These are phyloP conservation scores for Xylaria scruposa DNA, from an alignment of 495 filamentous ascomycete species.

Conservation along the genomic window DNA sequence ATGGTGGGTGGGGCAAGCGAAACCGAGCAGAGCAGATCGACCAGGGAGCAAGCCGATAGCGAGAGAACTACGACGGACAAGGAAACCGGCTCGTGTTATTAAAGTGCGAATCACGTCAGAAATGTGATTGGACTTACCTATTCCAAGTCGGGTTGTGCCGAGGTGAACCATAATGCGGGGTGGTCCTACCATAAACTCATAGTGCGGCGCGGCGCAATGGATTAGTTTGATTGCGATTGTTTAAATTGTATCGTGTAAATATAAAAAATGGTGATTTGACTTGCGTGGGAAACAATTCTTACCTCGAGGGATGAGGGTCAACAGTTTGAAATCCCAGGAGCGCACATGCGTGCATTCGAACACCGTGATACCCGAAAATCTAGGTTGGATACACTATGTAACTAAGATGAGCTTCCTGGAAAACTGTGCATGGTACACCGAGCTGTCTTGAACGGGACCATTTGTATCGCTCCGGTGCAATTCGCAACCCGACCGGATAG, in stretches of 20 bases:
- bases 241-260: neutral
- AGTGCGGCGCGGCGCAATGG: neutral
- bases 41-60: neutral
- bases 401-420: neutral
- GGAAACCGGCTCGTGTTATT: slow-evolving; percentile 11
- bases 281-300: neutral
- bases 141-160: neutral
- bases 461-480: neutral
- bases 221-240: neutral
- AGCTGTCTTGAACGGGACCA: neutral
- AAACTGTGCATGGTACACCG: neutral
- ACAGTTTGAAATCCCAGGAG: neutral
- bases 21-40: neutral
- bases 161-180: slow-evolving; percentile 11
- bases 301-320: neutral
- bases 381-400: neutral
- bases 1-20: neutral
- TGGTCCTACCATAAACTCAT: slow-evolving; percentile 1
- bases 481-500: neutral
- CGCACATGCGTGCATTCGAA: neutral
- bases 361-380: neutral
- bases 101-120: neutral
- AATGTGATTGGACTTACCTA: neutral
- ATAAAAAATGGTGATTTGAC: neutral
- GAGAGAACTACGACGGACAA: slow-evolving; percentile 1